A percentile compares a stretch with the other conserved stretches of the same genome.
Evolutionary conservation across 2,329 filamentous ascomycete species (phyloP).

Genomic region (Stachybotrys elegans): DNA sequence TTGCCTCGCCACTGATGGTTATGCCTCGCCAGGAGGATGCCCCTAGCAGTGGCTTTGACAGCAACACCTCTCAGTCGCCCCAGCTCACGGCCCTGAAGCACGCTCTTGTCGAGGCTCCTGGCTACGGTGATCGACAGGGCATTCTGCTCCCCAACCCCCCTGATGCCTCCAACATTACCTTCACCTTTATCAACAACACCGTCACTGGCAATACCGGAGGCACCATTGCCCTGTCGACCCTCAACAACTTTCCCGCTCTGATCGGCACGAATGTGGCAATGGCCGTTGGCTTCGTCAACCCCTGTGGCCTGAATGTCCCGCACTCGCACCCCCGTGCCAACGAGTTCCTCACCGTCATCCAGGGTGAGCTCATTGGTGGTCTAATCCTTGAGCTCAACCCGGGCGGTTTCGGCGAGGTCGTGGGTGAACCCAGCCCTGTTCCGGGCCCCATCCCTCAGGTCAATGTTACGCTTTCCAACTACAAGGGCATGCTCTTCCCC

Average conservation of each 20-base stretch:
- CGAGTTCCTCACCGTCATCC: conserved; percentile 34
- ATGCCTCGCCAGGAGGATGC: too few relatives aligned
- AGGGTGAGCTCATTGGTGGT: conserved; percentile 29
- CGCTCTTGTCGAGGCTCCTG: conserved; percentile 2
- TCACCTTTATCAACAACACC: conserved; percentile 15
- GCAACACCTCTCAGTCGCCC: too few relatives aligned
- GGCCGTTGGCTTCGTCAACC: conserved; percentile 37
- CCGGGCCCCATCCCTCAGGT: conserved; percentile 18
- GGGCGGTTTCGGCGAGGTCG: conserved; percentile 17
- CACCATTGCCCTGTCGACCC: conserved; percentile 22
- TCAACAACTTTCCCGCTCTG: conserved; percentile 27
- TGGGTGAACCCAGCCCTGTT: conserved; percentile 12
- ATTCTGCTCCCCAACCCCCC: conserved; percentile 3
- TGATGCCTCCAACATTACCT: conserved; percentile 13
- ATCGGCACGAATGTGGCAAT: conserved; percentile 34
- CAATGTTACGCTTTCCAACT: conserved; percentile 23
- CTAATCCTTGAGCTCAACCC: conserved; percentile 26
- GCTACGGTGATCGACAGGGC: conserved; percentile 4
- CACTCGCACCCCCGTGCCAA: conserved; percentile 36
- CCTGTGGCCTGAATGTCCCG: conserved; percentile 39
- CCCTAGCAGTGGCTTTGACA: too few relatives aligned
- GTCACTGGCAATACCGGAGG: conserved; percentile 9
- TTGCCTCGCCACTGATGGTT: too few relatives aligned
- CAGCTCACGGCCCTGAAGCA: not conserved
- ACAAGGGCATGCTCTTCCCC: conserved; percentile 37